These are phyloP conservation scores for Apiospora arundinis DNA, from an alignment of 2,329 filamentous ascomycete species.

Conservation along the genomic window DNA sequence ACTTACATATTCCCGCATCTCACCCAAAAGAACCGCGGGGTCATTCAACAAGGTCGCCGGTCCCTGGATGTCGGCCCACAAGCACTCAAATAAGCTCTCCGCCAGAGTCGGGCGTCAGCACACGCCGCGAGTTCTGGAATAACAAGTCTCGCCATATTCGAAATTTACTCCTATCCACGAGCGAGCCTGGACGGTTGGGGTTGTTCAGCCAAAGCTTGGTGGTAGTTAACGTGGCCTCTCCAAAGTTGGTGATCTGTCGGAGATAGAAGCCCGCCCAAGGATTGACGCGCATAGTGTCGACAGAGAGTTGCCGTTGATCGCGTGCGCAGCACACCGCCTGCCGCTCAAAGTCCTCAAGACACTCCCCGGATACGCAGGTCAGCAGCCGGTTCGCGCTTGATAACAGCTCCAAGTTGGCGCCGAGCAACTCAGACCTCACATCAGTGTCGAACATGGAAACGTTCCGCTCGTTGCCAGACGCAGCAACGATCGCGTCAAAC, in stretches of 20 bases:
- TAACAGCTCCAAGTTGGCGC: constrained; percentile 21
- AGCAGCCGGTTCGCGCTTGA: constrained; percentile 8
- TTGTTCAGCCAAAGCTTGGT: constrained; percentile 20
- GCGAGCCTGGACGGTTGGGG: constrained; percentile 10
- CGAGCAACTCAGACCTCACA: constrained; percentile 22
- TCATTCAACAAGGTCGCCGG: no score
- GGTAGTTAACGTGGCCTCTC: constrained; percentile 17
- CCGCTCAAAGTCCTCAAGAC: constrained; percentile 1
- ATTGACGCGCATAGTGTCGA: constrained; percentile 8
- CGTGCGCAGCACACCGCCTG: constrained; percentile 19
- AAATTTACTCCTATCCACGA: constrained; percentile 10
- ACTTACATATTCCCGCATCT: no score
- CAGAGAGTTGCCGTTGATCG: constrained; percentile 13
- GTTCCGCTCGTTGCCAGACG: background rate
- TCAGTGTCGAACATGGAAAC: background rate
- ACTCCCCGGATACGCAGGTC: constrained; percentile 20
- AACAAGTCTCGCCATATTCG: constrained; percentile 13
- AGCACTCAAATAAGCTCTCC: background rate
- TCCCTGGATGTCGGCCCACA: no score
- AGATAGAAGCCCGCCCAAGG: constrained; percentile 25
- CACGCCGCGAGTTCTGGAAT: background rate
- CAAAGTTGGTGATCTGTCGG: constrained; percentile 21
- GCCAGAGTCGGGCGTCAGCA: background rate
- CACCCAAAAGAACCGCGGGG: no score
- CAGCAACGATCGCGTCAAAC: constrained; percentile 17